Base-by-base conservation (phyloP, 2,329 filamentous ascomycete genomes). In the Sporothrix luriei region DNA sequence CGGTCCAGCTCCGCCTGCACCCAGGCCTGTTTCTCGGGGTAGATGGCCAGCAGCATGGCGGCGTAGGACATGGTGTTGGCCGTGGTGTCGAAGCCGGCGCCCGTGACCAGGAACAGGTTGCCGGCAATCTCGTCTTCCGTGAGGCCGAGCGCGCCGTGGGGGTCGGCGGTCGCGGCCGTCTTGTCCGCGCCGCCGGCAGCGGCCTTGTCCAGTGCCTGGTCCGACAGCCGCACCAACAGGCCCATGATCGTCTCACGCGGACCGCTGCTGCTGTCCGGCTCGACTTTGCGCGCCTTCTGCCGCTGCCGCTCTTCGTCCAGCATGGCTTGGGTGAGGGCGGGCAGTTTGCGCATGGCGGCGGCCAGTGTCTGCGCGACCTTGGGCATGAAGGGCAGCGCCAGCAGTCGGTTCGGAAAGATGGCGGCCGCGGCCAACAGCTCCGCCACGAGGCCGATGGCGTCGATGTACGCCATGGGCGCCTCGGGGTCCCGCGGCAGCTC, bases 41-140 rank as follows among this genome's bases (percentile, higher is more conserved):
- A 67, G 14, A 49, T 24, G 9, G 84, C 83, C 0, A 82, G 83
- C 2, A 84, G 83, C 66, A 83, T 82, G 0, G 78, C 87, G 59
- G 78, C 81, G 0, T 87, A 82, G 71, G 80, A 85, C n/a, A 78
- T 48, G 21, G 69, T 71, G 54, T 72, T 72, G 14, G 69, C 78
- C 1, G 76, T 84, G 70, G 82, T 83, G 0, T 74, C 83, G 66
- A 82, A 81, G 76, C 85, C 87, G 74, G 78, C 80, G 3, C 87
- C 85, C 84, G 73, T 87, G 3, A 76, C 76, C 10, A 83, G 83
- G 68, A 85, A 87, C 73, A 77, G 86, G 40, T 72, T 72, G 40
- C 69, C 71, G 33, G 57, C 48, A 76, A 80, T 59, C 59, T 73
- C 1, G 75, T 84, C 7, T 40, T 81, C 4, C 4, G 68, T 66